Evolutionary conservation across 2,329 filamentous ascomycete genomes (phyloP).

Genomic region (Sporothrix inflata): DNA sequence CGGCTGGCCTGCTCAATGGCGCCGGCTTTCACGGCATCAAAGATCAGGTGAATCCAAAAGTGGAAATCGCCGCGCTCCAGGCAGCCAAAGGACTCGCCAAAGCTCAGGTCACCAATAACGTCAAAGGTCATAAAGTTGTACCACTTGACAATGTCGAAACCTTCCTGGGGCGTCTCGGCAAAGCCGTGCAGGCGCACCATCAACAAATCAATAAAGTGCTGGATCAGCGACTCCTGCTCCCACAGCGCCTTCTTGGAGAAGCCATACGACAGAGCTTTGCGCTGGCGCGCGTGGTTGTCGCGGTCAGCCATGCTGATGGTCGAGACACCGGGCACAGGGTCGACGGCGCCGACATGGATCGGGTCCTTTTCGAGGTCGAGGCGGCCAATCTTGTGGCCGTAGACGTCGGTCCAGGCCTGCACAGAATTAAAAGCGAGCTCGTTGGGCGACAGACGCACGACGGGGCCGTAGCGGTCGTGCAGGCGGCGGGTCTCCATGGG

Average conservation of each 20-base stretch:
- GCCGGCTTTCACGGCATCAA: slow-evolving; percentile 31
- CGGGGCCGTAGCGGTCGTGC: slow-evolving; percentile 45
- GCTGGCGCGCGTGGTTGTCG: slow-evolving; percentile 39
- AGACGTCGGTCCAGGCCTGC: slow-evolving; percentile 44
- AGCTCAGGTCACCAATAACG: slow-evolving; percentile 36
- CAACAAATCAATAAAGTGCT: slow-evolving; percentile 44
- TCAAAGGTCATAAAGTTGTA: slow-evolving; percentile 37
- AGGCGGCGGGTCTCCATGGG: slow-evolving; percentile 38
- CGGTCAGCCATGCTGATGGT: slow-evolving; percentile 31
- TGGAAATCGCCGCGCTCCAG: slow-evolving; percentile 34
- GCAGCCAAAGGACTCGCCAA: slow-evolving; percentile 37
- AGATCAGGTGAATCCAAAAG: slow-evolving; percentile 33
- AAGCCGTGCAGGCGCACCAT: slow-evolving; percentile 37
- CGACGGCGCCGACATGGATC: slow-evolving; percentile 30
- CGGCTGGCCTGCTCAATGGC: slow-evolving; percentile 29
- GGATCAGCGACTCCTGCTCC: slow-evolving; percentile 47
- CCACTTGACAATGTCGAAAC: slow-evolving; percentile 51
- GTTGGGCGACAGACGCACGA: slow-evolving; percentile 49
- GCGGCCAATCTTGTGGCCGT: slow-evolving; percentile 34
- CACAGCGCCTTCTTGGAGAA: slow-evolving; percentile 47
- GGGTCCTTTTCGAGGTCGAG: slow-evolving; percentile 30
- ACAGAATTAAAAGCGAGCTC: slow-evolving; percentile 46
- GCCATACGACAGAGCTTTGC: slow-evolving; percentile 45
- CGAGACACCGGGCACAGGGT: slow-evolving; percentile 30
- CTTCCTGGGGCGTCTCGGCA: slow-evolving; percentile 21